Evolutionary conservation across 768 basidiomycete genomes (phyloP).

Genomic region (Kondoa subrosea): DNA sequence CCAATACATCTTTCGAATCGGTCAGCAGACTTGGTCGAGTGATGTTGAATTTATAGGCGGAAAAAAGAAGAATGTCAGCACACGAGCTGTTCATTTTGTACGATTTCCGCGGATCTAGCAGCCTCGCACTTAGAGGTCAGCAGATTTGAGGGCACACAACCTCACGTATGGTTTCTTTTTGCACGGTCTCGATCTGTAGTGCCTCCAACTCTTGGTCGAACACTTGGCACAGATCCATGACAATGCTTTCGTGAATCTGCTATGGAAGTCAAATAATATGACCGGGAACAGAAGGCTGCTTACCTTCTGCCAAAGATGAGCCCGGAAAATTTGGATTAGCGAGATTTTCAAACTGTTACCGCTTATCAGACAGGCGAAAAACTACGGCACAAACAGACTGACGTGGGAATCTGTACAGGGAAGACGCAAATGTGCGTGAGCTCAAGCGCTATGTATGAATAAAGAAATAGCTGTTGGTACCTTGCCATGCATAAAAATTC

Average conservation of each 20-base stretch:
- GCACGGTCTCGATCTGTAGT: slow-evolving; percentile 94
- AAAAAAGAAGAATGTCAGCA: slow-evolving; percentile 93
- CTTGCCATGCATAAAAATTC: slow-evolving; percentile 97
- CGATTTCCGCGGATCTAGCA: slow-evolving; percentile 72
- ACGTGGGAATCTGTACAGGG: too few relatives aligned
- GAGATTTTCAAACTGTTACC: too few relatives aligned
- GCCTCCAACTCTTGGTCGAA: slow-evolving; percentile 98
- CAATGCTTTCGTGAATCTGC: slow-evolving; percentile 36
- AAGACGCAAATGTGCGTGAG: too few relatives aligned
- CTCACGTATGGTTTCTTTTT: slow-evolving; percentile 84
- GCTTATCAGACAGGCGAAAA: too few relatives aligned
- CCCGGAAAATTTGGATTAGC: slow-evolving; percentile 99
- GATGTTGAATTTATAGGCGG: slow-evolving; percentile 78
- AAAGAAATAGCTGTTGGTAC: slow-evolving; percentile 82
- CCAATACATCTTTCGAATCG: slow-evolving; percentile 87
- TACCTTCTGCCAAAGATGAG: slow-evolving; percentile 99
- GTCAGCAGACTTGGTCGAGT: slow-evolving; percentile 86
- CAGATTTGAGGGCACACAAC: not conserved
- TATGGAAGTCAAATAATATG: slow-evolving; percentile 25
- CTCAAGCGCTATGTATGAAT: too few relatives aligned
- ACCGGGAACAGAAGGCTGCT: slow-evolving; percentile 32
- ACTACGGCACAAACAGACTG: too few relatives aligned
- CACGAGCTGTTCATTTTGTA: slow-evolving; percentile 99
- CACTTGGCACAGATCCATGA: slow-evolving; percentile 94
- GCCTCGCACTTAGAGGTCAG: not conserved